Percentiles rank a stretch among this genome's conserved stretches.
These are phyloP conservation scores for Cordia subcordata DNA, from an alignment of 257 asterid species.

Conservation along the genomic window DNA sequence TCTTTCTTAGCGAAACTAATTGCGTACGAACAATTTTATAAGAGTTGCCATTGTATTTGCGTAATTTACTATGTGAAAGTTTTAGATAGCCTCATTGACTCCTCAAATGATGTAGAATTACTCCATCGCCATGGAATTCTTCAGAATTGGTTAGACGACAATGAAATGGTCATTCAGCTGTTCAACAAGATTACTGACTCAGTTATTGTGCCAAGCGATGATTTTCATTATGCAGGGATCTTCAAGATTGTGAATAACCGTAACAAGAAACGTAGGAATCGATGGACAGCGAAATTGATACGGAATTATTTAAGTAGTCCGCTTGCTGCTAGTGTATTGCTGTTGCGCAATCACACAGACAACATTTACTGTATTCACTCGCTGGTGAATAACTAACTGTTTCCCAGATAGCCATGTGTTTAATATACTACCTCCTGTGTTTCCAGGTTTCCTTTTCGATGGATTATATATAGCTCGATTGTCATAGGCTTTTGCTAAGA, in stretches of 20 bases:
- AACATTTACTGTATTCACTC: too few relatives aligned
- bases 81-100: constrained; percentile 24
- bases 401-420: too few relatives aligned
- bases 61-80: constrained; percentile 22
- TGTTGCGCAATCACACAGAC: constrained; percentile 4
- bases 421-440: too few relatives aligned
- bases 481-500: too few relatives aligned
- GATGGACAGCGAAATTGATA: constrained; percentile 5
- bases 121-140: constrained; percentile 5
- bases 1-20: neutral
- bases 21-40: constrained; percentile 1
- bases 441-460: too few relatives aligned
- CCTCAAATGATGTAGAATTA: constrained; percentile 20
- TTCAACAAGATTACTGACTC: constrained; percentile 19
- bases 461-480: too few relatives aligned
- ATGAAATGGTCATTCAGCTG: constrained; percentile 8
- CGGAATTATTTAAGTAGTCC: constrained; percentile 9
- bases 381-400: too few relatives aligned
- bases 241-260: neutral
- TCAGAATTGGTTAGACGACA: constrained; percentile 24
- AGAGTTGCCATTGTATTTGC: neutral
- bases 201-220: neutral
- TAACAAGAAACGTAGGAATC: neutral
- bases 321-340: constrained; percentile 9
- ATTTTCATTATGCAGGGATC: constrained; percentile 10